Percentiles rank a stretch among this genome's conserved stretches.
Conservation (phyloP, 768 basidiomycete genomes). For the Pisolithus tinctorius region DNA sequence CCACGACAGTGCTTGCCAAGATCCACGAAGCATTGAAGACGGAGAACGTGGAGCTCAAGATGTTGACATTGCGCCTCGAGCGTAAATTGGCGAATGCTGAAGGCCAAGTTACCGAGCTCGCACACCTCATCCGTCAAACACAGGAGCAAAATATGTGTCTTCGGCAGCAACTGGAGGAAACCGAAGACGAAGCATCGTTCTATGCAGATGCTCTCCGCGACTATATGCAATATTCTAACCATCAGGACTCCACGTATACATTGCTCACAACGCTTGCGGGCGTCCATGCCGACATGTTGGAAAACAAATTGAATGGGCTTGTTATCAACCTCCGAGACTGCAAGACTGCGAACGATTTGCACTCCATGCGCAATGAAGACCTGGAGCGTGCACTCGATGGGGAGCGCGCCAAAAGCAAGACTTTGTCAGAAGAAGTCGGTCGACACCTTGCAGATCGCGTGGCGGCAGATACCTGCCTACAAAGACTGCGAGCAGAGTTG, state of each 20-base stretch:
- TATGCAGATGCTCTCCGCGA: constrained; percentile 10
- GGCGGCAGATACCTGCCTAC: constrained; percentile 36
- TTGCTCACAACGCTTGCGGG: constrained; percentile 15
- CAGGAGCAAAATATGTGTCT: constrained; percentile 48
- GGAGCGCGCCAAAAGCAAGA: constrained; percentile 14
- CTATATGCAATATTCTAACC: background rate
- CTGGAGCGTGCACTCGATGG: constrained; percentile 16
- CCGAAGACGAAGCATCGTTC: constrained; percentile 12
- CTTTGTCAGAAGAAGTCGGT: constrained; percentile 31
- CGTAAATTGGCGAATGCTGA: constrained; percentile 66
- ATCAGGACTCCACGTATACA: background rate
- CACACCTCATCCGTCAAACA: constrained; percentile 51
- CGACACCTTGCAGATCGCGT: constrained; percentile 36
- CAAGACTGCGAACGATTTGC: constrained; percentile 28
- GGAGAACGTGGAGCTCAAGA: constrained; percentile 32
- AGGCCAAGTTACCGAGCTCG: constrained; percentile 58
- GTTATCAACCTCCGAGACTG: constrained; percentile 10
- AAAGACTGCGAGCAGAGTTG: constrained; percentile 34
- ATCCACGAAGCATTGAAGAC: constrained; percentile 35
- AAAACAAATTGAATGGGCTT: constrained; percentile 6
- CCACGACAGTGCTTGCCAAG: constrained; percentile 33
- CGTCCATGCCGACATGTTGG: constrained; percentile 13
- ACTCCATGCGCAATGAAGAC: constrained; percentile 30
- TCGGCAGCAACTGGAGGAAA: constrained; percentile 11
- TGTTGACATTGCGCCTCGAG: constrained; percentile 48